Base-by-base conservation (phyloP, 2,329 filamentous ascomycete genomes). In the Colletotrichum theobromicola region DNA sequence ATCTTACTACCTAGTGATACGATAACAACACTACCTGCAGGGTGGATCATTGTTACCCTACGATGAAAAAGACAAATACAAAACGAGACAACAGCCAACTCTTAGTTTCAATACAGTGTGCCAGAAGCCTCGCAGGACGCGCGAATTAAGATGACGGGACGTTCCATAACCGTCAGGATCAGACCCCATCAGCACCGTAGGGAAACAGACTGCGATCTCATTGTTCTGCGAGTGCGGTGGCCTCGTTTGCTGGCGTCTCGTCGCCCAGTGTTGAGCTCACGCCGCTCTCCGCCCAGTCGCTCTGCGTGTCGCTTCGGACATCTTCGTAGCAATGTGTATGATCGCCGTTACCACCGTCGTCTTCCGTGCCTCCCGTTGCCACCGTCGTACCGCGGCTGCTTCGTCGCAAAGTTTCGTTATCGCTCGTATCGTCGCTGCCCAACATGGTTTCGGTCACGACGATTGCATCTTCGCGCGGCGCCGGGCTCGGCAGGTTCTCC, bases 341-440 rank as follows among this genome's bases (percentile, higher is more conserved):
- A 7, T 81, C 80, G 26, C 79, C 78, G 50, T 87, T 85, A 32
- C 82, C 82, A 7, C 79, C 82, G 75, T 81, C 85, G 79, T 78
- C 80, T 16, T 84, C 84, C 3, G 83, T 85, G 72, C 81, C 83
- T 42, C 81, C 82, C 2, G 85, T 87, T 46, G 89, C 83, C 46
- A 88, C 85, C 3, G 88, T 88, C 8, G 87, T 89, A 53, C 86
- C 87, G 13, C 85, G 81, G 76, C 88, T 75, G 53, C 84, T 85
- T 71, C 88, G 82, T 55, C 89, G 83, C 72, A 89, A 80, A 7
- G 87, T 90, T 26, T 85, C 87, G 2, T 84, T 81, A 37, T 93
- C 91, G 78, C 88, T 92, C 30, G 83, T 83, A 24, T 83, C 83
- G 28, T 85, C 85, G 9, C 78, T 78, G 4, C 75, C 77, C 7